Evolutionary conservation across 306 rosid genomes (phyloP).

Genomic region (Cajanus cajan): DNA sequence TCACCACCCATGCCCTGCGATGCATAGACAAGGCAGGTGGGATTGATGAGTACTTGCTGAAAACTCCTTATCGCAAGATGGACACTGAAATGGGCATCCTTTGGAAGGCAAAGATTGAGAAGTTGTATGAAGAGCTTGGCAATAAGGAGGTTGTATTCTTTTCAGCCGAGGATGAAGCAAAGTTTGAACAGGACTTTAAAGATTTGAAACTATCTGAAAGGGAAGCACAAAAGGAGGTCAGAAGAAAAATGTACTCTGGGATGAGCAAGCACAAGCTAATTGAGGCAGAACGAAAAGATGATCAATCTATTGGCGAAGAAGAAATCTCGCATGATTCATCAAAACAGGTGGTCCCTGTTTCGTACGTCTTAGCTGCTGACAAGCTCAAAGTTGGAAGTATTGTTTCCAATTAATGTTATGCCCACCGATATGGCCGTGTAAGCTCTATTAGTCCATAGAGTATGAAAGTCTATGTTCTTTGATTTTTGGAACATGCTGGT

Average conservation of each 20-base stretch:
- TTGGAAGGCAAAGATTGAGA: slow-evolving; percentile 93
- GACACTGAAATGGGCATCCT: slow-evolving; percentile 83
- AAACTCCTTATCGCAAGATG: slow-evolving; percentile 90
- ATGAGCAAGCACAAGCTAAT: slow-evolving; percentile 46
- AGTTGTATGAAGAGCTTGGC: slow-evolving; percentile 71
- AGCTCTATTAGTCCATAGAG: slow-evolving; percentile 11
- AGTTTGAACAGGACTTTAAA: slow-evolving; percentile 64
- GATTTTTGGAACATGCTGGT: slow-evolving; percentile 16
- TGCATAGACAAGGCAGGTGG: slow-evolving; percentile 97
- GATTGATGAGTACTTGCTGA: slow-evolving; percentile 88
- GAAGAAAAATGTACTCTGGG: slow-evolving; percentile 50
- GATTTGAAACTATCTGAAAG: slow-evolving; percentile 64
- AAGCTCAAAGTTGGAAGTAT: slow-evolving; percentile 34
- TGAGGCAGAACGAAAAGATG: slow-evolving; percentile 32
- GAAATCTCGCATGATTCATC: slow-evolving; percentile 34
- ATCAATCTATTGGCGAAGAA: slow-evolving; percentile 32
- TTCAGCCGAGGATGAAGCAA: slow-evolving; percentile 67
- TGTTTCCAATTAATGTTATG: slow-evolving; percentile 31
- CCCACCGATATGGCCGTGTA: slow-evolving; percentile 10
- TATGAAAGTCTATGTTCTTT: neutral
- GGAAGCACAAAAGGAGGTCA: slow-evolving; percentile 57
- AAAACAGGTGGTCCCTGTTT: slow-evolving; percentile 46
- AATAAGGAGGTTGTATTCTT: slow-evolving; percentile 66
- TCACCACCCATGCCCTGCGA: slow-evolving; percentile 87
- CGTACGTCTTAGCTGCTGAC: slow-evolving; percentile 41